Evolutionary conservation across 2,329 filamentous ascomycete species (phyloP), one percentile per base, ranked within the genome.

Genomic region (Aspergillus latus): DNA sequence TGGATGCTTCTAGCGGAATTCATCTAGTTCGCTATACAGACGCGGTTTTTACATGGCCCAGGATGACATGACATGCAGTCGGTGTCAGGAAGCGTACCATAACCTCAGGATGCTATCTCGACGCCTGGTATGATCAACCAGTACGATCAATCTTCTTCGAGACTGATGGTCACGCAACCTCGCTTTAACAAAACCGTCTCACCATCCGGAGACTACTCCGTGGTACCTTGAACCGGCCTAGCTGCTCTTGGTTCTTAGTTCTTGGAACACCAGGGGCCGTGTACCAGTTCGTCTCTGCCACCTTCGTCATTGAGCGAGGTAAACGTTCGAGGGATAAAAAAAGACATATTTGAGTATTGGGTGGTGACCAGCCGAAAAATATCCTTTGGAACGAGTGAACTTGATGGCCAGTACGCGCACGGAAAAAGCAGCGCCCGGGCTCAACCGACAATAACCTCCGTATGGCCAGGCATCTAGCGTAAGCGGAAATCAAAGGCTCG

Each of bases 1-100:
- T 47, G 42, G 42, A 43, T 56, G 34, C 15, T 49, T 42, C 45
- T 54, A 48, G 52, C 40, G 52, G 7, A 16, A 50, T 36, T 32
- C 32, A 39, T 26, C 16, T 21, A 42, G 36, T 9, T 16, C 29
- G 28, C 26, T 11, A 46, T 46, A 26, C 28, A 46, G 7, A 13
- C 11, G 21, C 21, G 21, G 21, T 21, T 21, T 21, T 32, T 21
- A 21, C 21, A 21, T 21, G 21, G 21, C 21, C 21, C 21, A 21
- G 21, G 21, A 21, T 21, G 21, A 21, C 21, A 21, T 21, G 21
- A 21, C 21, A 39, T 53, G 21, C 50, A 47, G 26, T 15, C 15
- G 13, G 21, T 40, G 34, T 26, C 36, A 32, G 13, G 8, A 7
- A 47, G 45, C 11, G 30, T 39, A 16, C 39, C 39, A 21, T 42